Evolutionary conservation across 2,329 filamentous ascomycete genomes (phyloP).

Genomic region (Diaporthe vaccinii): DNA sequence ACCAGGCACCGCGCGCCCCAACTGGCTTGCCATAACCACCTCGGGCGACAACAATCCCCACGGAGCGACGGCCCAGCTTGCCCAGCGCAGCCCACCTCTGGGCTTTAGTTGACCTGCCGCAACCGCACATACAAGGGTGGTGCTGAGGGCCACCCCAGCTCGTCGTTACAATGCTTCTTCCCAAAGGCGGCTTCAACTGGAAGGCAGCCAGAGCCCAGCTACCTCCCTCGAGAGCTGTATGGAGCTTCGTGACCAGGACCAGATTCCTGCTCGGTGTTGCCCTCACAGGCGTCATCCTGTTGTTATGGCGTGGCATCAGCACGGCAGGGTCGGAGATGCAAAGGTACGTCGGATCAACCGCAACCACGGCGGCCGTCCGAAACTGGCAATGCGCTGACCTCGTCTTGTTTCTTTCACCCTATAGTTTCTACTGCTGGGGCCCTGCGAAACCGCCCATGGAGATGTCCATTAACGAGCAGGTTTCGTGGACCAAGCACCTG

Average conservation of each 20-base stretch:
- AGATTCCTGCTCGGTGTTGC: slow-evolving; percentile 82
- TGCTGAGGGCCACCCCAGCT: slow-evolving; percentile 56
- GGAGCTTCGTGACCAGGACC: slow-evolving; percentile 80
- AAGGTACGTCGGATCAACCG: slow-evolving; percentile 70
- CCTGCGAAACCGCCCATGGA: slow-evolving; percentile 96
- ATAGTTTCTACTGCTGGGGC: slow-evolving; percentile 97
- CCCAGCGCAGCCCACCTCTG: slow-evolving; percentile 33
- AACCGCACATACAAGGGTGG: slow-evolving; percentile 50
- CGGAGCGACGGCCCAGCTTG: slow-evolving; percentile 34
- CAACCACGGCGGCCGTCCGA: not conserved
- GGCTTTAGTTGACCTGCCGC: slow-evolving; percentile 36
- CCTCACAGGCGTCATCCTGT: slow-evolving; percentile 77
- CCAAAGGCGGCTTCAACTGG: slow-evolving; percentile 92
- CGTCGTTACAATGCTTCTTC: slow-evolving; percentile 81
- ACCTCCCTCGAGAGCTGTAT: slow-evolving; percentile 80
- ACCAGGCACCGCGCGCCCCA: slow-evolving; percentile 1
- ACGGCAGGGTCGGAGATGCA: slow-evolving; percentile 89
- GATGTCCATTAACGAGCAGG: slow-evolving; percentile 92
- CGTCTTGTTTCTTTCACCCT: slow-evolving; percentile 15
- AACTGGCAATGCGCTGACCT: slow-evolving; percentile 30
- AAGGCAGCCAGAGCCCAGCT: slow-evolving; percentile 87
- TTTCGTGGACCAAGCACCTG: slow-evolving; percentile 88
- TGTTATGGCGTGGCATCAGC: slow-evolving; percentile 90
- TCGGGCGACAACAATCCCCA: not conserved
- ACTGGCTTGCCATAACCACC: not conserved